These are phyloP conservation scores for Daphne laureola DNA, from an alignment of 441 rosid species.

Conservation along the genomic window DNA sequence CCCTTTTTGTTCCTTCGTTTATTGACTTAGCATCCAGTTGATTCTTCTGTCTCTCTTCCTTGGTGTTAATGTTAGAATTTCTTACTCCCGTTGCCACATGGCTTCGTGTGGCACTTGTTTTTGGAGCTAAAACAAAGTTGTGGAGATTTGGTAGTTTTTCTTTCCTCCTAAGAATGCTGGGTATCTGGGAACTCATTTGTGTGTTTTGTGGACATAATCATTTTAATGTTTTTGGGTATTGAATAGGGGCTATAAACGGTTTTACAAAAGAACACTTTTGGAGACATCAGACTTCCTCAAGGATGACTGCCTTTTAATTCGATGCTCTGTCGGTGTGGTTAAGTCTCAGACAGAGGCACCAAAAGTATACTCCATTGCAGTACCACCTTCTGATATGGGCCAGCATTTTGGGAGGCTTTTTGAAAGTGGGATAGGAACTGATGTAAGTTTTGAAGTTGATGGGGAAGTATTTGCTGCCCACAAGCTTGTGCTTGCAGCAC, in stretches of 20 bases:
- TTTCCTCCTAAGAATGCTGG: no score
- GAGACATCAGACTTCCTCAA: conserved; percentile 65
- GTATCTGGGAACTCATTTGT: no score
- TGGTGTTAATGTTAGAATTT: no score
- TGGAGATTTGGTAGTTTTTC: no score
- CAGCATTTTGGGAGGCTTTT: conserved; percentile 49
- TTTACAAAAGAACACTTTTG: conserved; percentile 45
- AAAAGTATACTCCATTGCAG: conserved; percentile 36
- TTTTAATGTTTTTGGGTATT: conserved; percentile 14
- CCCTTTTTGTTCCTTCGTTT: no score
- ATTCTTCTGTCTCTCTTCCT: no score
- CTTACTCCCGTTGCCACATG: no score
- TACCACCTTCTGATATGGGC: conserved; percentile 47
- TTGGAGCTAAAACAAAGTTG: no score
- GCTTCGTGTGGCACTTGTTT: no score
- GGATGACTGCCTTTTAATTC: conserved; percentile 49
- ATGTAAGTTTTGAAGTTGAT: conserved; percentile 50
- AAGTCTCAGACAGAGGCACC: conserved; percentile 59
- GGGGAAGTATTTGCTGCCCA: conserved; percentile 51
- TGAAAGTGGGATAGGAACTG: conserved; percentile 50
- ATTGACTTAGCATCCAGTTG: no score
- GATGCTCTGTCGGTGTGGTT: conserved; percentile 69
- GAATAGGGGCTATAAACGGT: conserved; percentile 67
- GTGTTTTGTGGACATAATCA: no score
- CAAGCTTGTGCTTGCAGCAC: conserved; percentile 52